Percentiles rank a stretch among this genome's conserved stretches.
Evolutionary conservation across 352 stramenopile genomes (phyloP).

Genomic region (Phytophthora foliorum): DNA sequence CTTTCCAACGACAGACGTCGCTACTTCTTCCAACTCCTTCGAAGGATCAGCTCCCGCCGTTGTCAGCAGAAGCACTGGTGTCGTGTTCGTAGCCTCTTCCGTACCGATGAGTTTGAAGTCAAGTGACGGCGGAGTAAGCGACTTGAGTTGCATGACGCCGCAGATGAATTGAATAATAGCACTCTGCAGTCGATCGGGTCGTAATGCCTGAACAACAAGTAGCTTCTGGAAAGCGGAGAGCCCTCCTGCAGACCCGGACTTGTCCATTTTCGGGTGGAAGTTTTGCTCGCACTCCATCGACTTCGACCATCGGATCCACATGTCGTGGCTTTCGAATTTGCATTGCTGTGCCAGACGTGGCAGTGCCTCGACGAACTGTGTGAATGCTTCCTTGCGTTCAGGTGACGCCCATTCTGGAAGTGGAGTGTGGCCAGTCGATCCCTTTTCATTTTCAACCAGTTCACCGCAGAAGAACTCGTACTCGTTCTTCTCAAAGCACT

Average conservation of each 20-base stretch:
- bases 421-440: conserved; percentile 21
- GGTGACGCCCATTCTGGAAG: conserved; percentile 84
- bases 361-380: conserved; percentile 77
- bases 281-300: conserved; percentile 90
- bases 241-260: conserved; percentile 46
- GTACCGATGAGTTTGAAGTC: conserved; percentile 78
- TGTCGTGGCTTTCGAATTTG: conserved; percentile 84
- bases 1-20: conserved; percentile 81
- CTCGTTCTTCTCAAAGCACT: conserved; percentile 94
- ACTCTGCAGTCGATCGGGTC: conserved; percentile 91
- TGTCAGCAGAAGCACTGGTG: conserved; percentile 93
- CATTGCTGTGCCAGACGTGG: conserved; percentile 74
- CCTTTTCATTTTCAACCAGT: conserved; percentile 51
- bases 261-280: conserved; percentile 93
- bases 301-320: conserved; percentile 93
- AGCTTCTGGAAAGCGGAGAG: conserved; percentile 94
- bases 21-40: conserved; percentile 95
- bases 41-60: conserved; percentile 95
- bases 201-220: conserved; percentile 92
- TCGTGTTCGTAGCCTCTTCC: conserved; percentile 79
- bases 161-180: conserved; percentile 93
- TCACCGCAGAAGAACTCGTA: conserved; percentile 95
- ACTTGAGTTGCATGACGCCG: conserved; percentile 88
- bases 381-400: conserved; percentile 91
- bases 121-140: conserved; percentile 82